phyloP scores from a whole-genome alignment of 257 asterid species.

The Leptodermis oblonga region DNA sequence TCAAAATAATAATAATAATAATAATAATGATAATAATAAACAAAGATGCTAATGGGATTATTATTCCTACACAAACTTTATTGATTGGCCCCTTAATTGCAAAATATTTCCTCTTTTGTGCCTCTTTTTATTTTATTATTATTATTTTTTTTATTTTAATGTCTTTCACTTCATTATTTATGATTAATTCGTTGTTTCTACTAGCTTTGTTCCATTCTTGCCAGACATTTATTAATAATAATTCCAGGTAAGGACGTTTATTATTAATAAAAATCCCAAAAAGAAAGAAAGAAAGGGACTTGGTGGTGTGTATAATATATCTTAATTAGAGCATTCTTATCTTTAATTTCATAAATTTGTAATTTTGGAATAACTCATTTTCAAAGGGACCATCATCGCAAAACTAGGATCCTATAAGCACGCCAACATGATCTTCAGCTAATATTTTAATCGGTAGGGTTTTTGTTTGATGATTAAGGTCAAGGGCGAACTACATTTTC shows the following conservation, averaged over 20 bases:
- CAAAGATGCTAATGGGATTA: slow-evolving; percentile 10
- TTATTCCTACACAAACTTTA: slow-evolving; percentile 13
- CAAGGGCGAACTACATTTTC: not conserved
- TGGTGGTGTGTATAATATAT: slow-evolving; percentile 4
- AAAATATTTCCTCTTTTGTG: not conserved
- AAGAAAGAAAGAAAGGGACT: not conserved
- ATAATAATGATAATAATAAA: too few species aligned
- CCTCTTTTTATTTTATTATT: not conserved
- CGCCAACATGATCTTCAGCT: slow-evolving; percentile 9
- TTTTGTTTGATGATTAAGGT: slow-evolving; percentile 11
- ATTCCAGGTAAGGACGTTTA: not conserved
- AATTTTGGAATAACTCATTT: not conserved
- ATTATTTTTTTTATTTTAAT: too few species aligned
- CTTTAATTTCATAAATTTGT: too few species aligned
- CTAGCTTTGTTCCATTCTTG: not conserved
- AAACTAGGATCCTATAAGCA: slow-evolving; percentile 18
- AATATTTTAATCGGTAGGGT: slow-evolving; percentile 1
- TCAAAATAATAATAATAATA: too few species aligned
- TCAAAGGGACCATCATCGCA: slow-evolving; percentile 18
- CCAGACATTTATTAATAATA: not conserved
- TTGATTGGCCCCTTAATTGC: slow-evolving; percentile 7
- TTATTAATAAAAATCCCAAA: not conserved
- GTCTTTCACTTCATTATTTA: too few species aligned
- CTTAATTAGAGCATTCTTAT: not conserved
- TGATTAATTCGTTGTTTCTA: not conserved